A percentile compares a stretch with the other conserved stretches of the same genome.
These are phyloP conservation scores for Colletotrichum coccodes DNA, from an alignment of 2,329 filamentous ascomycete genomes.

Conservation along the genomic window DNA sequence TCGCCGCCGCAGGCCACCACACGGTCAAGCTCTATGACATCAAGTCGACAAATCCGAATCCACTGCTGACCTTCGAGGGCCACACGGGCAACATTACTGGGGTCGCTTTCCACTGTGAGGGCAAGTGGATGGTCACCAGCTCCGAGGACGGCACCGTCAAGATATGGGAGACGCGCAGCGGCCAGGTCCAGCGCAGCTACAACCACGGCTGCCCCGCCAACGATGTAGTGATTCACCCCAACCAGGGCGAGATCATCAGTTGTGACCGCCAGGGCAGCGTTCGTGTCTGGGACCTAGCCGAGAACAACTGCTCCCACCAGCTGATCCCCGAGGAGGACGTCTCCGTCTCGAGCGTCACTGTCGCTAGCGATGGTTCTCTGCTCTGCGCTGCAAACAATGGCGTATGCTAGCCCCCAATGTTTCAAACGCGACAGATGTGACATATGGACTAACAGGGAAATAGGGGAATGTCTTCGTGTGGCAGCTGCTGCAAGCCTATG, in stretches of 20 bases:
- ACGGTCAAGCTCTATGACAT: conserved; percentile 98
- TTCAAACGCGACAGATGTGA: too few relatives aligned
- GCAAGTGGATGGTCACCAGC: conserved; percentile 99
- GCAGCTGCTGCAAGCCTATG: conserved; percentile 86
- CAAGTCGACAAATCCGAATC: conserved; percentile 96
- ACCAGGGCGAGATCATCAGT: conserved; percentile 97
- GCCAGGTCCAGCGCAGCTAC: conserved; percentile 91
- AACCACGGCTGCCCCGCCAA: conserved; percentile 90
- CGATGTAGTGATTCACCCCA: conserved; percentile 99
- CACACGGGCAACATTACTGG: conserved; percentile 97
- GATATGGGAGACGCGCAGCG: conserved; percentile 93
- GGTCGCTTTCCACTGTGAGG: conserved; percentile 97
- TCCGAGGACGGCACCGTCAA: conserved; percentile 97
- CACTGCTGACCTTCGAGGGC: conserved; percentile 92
- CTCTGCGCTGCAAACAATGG: conserved; percentile 94
- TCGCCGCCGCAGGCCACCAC: conserved; percentile 82
- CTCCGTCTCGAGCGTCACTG: conserved; percentile 91
- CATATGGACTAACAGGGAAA: neutral
- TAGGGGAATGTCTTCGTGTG: conserved; percentile 98
- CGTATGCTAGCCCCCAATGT: conserved; percentile 57
- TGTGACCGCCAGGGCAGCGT: conserved; percentile 94
- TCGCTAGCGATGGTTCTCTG: conserved; percentile 92
- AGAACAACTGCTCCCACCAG: conserved; percentile 97
- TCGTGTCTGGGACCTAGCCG: conserved; percentile 93
- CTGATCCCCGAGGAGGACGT: conserved; percentile 97